These are phyloP conservation scores for Hypocrella siamensis DNA, from an alignment of 2,329 filamentous ascomycete genomes.

Conservation along the genomic window DNA sequence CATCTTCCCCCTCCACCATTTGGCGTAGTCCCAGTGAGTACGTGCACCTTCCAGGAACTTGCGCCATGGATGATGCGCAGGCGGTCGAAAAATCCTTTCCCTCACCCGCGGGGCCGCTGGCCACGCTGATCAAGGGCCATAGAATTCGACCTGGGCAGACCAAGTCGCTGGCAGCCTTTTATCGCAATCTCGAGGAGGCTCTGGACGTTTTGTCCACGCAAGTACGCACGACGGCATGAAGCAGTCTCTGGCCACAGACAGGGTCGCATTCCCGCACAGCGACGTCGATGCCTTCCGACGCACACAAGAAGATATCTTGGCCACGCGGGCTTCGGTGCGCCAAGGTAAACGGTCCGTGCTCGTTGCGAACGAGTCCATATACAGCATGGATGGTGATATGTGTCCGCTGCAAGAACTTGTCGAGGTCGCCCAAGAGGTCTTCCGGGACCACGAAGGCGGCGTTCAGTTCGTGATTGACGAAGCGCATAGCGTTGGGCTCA, in stretches of 20 bases:
- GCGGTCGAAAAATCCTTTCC: no score
- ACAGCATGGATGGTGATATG: conserved; percentile 32
- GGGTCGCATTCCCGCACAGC: background rate
- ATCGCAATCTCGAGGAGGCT: no score
- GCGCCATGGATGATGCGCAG: no score
- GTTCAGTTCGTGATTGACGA: conserved; percentile 39
- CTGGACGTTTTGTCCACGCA: background rate
- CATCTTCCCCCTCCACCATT: no score
- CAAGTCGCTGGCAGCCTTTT: no score
- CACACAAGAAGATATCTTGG: conserved; percentile 15
- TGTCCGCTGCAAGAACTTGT: conserved; percentile 22
- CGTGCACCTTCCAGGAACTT: no score
- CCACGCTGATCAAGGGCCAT: no score
- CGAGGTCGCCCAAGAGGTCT: conserved; percentile 16
- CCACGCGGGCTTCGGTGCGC: conserved; percentile 13
- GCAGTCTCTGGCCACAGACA: background rate
- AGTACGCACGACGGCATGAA: background rate
- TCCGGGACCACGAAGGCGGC: conserved; percentile 17
- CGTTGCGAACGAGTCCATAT: conserved; percentile 24
- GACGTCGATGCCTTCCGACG: background rate
- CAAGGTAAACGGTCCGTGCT: conserved; percentile 17
- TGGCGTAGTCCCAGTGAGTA: no score
- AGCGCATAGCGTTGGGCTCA: conserved; percentile 25
- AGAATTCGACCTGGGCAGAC: no score
- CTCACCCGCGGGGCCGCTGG: no score